A percentile compares a stretch with the other conserved stretches of the same genome.
Conservation (phyloP, 495 filamentous ascomycete species). For the Neurospora discreta region DNA sequence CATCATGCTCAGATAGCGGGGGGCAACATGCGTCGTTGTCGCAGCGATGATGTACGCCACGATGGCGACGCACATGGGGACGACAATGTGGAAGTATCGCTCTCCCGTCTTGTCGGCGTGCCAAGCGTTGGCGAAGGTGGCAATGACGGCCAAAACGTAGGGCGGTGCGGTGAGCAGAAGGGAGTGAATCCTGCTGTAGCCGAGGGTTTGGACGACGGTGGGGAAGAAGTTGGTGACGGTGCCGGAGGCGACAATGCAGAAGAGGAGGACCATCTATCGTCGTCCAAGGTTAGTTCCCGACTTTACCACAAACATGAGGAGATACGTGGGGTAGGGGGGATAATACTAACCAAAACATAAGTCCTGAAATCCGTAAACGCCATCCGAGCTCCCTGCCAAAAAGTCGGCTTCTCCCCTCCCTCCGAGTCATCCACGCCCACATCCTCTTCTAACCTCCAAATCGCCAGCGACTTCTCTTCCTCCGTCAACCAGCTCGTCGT, state of each 20-base stretch:
- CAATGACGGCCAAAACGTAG: slow-evolving; percentile 60
- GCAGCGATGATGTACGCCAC: slow-evolving; percentile 68
- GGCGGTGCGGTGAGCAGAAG: slow-evolving; percentile 70
- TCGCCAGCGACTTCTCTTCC: slow-evolving; percentile 55
- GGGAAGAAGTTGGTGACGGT: slow-evolving; percentile 88
- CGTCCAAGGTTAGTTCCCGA: no score
- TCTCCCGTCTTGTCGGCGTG: slow-evolving; percentile 73
- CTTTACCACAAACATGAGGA: no score
- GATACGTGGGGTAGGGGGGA: no score
- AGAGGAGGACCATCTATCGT: slow-evolving; percentile 49
- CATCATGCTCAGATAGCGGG: slow-evolving; percentile 76
- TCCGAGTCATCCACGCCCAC: slow-evolving; percentile 70
- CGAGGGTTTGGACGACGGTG: slow-evolving; percentile 65
- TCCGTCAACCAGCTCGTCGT: slow-evolving; percentile 64
- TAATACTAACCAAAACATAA: slow-evolving; percentile 43
- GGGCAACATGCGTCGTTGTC: slow-evolving; percentile 48
- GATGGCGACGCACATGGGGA: slow-evolving; percentile 58
- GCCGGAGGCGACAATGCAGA: slow-evolving; percentile 59
- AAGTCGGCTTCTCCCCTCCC: slow-evolving; percentile 48
- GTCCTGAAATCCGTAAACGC: slow-evolving; percentile 63
- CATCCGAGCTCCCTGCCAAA: slow-evolving; percentile 57
- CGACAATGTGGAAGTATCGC: slow-evolving; percentile 63
- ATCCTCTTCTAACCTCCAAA: slow-evolving; percentile 65
- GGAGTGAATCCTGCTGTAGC: slow-evolving; percentile 49
- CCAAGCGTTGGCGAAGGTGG: slow-evolving; percentile 60